These are phyloP conservation scores for Acanthamoeba quina DNA, from an alignment of 208 protist genomes.

Conservation along the genomic window DNA sequence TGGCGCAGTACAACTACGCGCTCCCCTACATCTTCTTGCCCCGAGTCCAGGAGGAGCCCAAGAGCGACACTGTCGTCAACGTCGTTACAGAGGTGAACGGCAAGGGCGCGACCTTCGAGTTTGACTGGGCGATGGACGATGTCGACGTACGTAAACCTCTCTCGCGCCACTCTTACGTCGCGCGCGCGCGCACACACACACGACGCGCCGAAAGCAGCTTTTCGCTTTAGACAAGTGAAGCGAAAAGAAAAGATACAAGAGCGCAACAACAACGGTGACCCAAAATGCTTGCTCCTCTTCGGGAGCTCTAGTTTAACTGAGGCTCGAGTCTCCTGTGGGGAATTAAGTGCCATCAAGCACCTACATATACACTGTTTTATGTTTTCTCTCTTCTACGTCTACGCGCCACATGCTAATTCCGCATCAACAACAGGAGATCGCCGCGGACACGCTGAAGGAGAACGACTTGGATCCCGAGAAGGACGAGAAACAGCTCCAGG, in stretches of 20 bases:
- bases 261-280: conserved; percentile 6
- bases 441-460: conserved; percentile 59
- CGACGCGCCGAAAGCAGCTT: background rate
- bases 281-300: conserved; percentile 48
- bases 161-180: background rate
- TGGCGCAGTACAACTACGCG: conserved; percentile 68
- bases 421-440: conserved; percentile 26
- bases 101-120: conserved; percentile 72
- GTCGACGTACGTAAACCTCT: conserved; percentile 50
- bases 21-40: conserved; percentile 79
- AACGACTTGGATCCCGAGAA: conserved; percentile 66
- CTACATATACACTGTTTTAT: background rate
- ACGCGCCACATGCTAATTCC: too few species aligned
- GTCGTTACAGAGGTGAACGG: conserved; percentile 72
- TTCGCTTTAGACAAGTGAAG: conserved; percentile 13
- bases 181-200: background rate
- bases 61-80: conserved; percentile 50
- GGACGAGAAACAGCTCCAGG: background rate
- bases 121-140: conserved; percentile 74
- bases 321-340: too few species aligned
- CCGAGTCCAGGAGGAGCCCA: conserved; percentile 51
- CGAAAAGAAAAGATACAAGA: background rate
- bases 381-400: background rate
- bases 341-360: conserved; percentile 34
- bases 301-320: conserved; percentile 45